Conservation (phyloP, 2,329 filamentous ascomycete genomes). For the Nothophaeocryptopus gaeumannii region DNA sequence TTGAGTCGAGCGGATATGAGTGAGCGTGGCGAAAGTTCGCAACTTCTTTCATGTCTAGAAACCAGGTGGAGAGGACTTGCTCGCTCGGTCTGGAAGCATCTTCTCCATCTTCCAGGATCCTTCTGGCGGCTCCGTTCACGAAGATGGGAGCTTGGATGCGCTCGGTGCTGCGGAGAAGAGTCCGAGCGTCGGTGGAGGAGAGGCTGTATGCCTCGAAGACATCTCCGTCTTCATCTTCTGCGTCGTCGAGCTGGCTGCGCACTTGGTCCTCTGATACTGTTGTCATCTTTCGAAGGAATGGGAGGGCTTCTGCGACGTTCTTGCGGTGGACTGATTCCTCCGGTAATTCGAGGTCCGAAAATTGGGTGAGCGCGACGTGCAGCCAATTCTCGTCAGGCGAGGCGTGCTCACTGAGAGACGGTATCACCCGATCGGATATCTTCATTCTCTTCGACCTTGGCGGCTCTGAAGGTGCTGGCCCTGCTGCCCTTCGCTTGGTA, state of each 20-base stretch:
- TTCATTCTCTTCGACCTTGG: background rate
- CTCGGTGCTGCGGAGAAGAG: conserved; percentile 4
- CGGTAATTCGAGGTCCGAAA: too few relatives aligned
- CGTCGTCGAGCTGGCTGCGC: background rate
- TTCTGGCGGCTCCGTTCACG: conserved; percentile 10
- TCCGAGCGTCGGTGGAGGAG: conserved; percentile 2
- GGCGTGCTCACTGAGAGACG: background rate
- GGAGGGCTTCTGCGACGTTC: background rate
- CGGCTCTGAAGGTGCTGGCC: too few relatives aligned
- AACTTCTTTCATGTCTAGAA: conserved; percentile 4
- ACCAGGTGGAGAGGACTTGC: conserved; percentile 11
- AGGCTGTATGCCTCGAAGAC: conserved; percentile 6
- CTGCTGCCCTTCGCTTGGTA: background rate
- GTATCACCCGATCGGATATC: background rate
- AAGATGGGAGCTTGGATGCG: conserved; percentile 12
- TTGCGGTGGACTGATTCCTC: too few relatives aligned
- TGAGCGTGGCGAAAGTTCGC: background rate
- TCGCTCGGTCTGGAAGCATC: conserved; percentile 9
- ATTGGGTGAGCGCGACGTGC: too few relatives aligned
- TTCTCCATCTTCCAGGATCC: conserved; percentile 2
- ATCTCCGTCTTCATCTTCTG: background rate
- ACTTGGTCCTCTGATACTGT: background rate
- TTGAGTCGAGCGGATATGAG: background rate
- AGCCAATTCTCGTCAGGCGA: too few relatives aligned
- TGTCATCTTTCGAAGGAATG: conserved; percentile 2